Base-by-base conservation (phyloP, 371 early-diverging fungal genomes). In the Nematocida ironsii region DNA sequence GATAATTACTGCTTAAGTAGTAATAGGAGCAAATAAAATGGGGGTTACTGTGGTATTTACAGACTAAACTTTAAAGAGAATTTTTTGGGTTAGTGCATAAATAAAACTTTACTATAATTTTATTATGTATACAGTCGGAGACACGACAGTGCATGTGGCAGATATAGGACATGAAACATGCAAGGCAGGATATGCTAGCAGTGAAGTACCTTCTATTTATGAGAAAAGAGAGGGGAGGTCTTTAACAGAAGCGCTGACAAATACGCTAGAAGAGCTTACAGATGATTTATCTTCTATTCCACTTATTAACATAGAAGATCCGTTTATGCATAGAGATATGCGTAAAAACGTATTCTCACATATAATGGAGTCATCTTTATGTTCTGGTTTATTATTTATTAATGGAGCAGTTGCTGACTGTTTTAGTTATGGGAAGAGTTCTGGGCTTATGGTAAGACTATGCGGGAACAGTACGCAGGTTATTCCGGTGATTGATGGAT, bases 401-500 rank as follows among this genome's bases (percentile, higher is more conserved):
- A 82, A 76, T 50, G 82, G 84, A 55, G 78, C 72, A 45, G 71
- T 84, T 39, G 68, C 82, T 7, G 84, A 84, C 66, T 62, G 70
- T 39, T 82, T 84, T 72, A 82, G 82, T 20, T 84, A 84, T 62
- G 76, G 84, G 40, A 81, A 72, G 57, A 74, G 71, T 39, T 70
- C 71, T 44, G 82, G 75, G 13, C 61, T 84, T 23, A 72, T 76
- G 74, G 56, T 84, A 7, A 42, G 62, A n/a, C 56, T 82, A 27
- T 55, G 82, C 23, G 84, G 84, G 18, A 62, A 71, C 44, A 62
- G 72, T 18, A 76, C 68, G 27, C 84, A 84, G 50, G 67, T 84
- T 23, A 66, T 62, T 45, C 64, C 70, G 27, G 82, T 84, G 23
- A 68, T 84, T 45, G 84, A 84, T 62, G 84, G 82, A 55, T 73